A percentile compares a stretch with the other conserved stretches of the same genome.
Conservation (phyloP, 345 rosid species). For the Melaleuca alternifolia region DNA sequence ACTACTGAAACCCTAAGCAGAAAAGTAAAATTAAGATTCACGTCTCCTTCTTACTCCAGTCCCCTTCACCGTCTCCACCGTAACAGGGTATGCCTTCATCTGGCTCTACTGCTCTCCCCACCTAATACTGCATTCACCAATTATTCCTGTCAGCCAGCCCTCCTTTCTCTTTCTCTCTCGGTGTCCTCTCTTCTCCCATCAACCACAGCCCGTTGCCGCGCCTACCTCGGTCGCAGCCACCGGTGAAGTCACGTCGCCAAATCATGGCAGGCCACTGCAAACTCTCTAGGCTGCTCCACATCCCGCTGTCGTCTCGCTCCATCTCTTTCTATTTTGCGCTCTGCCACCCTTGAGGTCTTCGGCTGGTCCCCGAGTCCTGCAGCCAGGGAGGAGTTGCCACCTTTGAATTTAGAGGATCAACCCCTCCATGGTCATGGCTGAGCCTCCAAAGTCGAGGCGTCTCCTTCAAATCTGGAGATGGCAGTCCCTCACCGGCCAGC, state of each 20-base stretch:
- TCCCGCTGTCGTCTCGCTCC: not conserved
- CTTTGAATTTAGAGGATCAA: not conserved
- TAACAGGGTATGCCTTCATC: not conserved
- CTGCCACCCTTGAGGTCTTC: not conserved
- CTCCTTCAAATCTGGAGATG: not conserved
- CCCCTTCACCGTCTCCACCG: not conserved
- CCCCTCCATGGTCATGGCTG: not conserved
- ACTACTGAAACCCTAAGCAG: too few species aligned
- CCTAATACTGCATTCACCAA: not conserved
- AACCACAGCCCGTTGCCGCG: not conserved
- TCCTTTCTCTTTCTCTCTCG: not conserved
- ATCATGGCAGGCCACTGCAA: not conserved
- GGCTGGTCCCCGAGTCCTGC: not conserved
- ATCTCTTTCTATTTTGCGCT: not conserved
- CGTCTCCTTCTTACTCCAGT: too few species aligned
- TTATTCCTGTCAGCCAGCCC: not conserved
- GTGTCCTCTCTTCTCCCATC: not conserved
- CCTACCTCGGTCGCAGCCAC: not conserved
- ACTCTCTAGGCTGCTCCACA: not conserved
- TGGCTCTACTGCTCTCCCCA: not conserved
- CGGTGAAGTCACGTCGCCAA: not conserved
- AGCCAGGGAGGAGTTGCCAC: too few species aligned
- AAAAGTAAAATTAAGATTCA: too few species aligned
- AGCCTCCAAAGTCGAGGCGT: not conserved
- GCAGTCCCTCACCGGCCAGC: not conserved